Percentiles rank a stretch among this genome's conserved stretches.
Evolutionary conservation across 495 filamentous ascomycete genomes (phyloP).

Genomic region (Platismatia glauca): DNA sequence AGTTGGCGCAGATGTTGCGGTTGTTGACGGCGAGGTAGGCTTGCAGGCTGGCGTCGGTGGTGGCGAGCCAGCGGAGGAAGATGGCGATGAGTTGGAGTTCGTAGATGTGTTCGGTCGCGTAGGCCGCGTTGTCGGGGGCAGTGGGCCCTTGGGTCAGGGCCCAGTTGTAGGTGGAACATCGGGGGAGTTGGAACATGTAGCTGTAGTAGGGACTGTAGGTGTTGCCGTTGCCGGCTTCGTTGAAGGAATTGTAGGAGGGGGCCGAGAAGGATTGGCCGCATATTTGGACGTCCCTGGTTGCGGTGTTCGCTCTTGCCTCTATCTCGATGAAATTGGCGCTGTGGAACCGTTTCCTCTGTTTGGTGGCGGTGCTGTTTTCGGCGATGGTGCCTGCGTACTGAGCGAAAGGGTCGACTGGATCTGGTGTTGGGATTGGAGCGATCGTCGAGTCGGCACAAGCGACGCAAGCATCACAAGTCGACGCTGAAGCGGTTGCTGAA

Average conservation of each 20-base stretch:
- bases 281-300: neutral
- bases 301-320: neutral
- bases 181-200: neutral
- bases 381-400: neutral
- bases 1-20: slow-evolving; percentile 2
- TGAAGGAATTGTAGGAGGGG: slow-evolving; percentile 4
- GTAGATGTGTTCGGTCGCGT: slow-evolving; percentile 10
- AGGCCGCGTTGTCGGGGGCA: neutral
- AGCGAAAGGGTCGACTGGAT: neutral
- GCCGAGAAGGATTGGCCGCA: neutral
- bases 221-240: neutral
- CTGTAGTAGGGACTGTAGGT: slow-evolving; percentile 5
- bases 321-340: neutral
- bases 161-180: slow-evolving; percentile 2
- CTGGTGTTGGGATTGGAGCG: neutral
- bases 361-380: neutral
- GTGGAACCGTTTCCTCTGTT: neutral
- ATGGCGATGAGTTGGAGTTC: slow-evolving; percentile 9
- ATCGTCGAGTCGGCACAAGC: neutral
- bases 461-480: neutral
- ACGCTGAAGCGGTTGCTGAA: neutral
- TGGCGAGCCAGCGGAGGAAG: neutral
- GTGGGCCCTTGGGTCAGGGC: neutral
- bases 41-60: neutral
- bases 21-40: slow-evolving; percentile 8